Evolutionary conservation across 164 flowering plant species (phyloP).

Genomic region (Nymphaea thermarum): DNA sequence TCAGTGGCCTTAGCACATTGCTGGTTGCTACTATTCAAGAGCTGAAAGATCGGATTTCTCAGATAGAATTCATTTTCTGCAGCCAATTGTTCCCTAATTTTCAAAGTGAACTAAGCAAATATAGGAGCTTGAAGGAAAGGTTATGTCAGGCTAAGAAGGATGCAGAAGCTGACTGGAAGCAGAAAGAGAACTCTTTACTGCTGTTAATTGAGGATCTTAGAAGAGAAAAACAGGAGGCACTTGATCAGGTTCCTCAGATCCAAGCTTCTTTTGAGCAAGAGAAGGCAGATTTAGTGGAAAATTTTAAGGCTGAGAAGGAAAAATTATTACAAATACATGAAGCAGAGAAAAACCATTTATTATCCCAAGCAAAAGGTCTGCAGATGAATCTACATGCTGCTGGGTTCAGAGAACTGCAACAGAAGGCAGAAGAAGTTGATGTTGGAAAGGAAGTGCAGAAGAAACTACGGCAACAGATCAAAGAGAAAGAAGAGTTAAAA

Average conservation of each 20-base stretch:
- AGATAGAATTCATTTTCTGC: constrained; percentile 76
- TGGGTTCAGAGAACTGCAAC: constrained; percentile 23
- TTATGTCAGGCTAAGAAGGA: constrained; percentile 36
- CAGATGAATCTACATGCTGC: constrained; percentile 14
- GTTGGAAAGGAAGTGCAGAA: constrained; percentile 23
- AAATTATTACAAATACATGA: constrained; percentile 17
- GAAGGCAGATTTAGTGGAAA: constrained; percentile 13
- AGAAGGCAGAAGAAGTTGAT: constrained; percentile 17
- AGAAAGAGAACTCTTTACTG: constrained; percentile 36
- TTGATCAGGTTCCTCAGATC: constrained; percentile 31
- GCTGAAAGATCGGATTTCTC: constrained; percentile 72
- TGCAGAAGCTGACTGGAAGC: constrained; percentile 46
- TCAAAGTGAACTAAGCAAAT: constrained; percentile 21
- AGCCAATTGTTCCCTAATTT: constrained; percentile 58
- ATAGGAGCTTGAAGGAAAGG: constrained; percentile 29
- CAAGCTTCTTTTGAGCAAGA: constrained; percentile 24
- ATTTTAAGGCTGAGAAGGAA: constrained; percentile 2
- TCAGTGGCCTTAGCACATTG: constrained; percentile 56
- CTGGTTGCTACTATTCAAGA: constrained; percentile 90
- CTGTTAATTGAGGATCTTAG: constrained; percentile 36
- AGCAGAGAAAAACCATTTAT: constrained; percentile 27
- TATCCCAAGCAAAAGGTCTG: constrained; percentile 18
- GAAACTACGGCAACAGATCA: constrained; percentile 23
- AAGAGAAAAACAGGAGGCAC: constrained; percentile 26
- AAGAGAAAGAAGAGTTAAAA: neutral